Conservation (phyloP, 73 alveolate species). For the Tetrahymena thermophila region DNA sequence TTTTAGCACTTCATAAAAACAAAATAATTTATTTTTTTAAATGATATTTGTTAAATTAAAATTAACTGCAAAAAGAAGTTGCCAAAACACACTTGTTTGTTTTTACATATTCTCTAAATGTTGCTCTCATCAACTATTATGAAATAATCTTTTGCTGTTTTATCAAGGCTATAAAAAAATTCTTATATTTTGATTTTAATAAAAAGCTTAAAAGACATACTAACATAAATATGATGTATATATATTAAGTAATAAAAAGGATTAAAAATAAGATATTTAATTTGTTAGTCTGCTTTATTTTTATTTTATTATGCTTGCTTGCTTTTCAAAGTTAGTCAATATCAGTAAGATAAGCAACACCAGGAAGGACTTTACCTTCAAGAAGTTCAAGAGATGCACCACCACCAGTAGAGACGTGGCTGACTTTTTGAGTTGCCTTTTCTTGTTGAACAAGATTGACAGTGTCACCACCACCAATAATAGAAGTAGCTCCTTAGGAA, state of each 20-base stretch:
- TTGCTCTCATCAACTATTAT: no score
- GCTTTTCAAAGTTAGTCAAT: constrained; percentile 17
- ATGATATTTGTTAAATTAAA: no score
- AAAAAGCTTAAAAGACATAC: neutral
- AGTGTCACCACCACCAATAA: constrained; percentile 93
- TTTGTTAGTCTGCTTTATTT: neutral
- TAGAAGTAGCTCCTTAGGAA: constrained; percentile 68
- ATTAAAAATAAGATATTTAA: neutral
- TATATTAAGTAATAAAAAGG: neutral
- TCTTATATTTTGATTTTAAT: no score
- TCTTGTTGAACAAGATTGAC: constrained; percentile 57
- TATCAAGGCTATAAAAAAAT: no score
- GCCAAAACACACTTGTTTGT: no score
- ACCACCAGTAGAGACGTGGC: constrained; percentile 95
- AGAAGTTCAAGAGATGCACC: constrained; percentile 89
- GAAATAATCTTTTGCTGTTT: no score
- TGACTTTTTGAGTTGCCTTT: constrained; percentile 39
- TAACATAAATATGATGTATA: neutral
- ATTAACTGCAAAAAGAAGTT: no score
- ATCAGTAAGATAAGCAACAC: constrained; percentile 43
- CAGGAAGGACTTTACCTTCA: constrained; percentile 92
- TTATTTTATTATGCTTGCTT: neutral
- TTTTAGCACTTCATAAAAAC: no score
- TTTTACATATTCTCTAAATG: no score
- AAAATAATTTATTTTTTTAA: no score